Percentiles rank a stretch among this genome's conserved stretches.
phyloP scores from a whole-genome alignment of 805 yeast species.

The Pichia phayaonensis region DNA sequence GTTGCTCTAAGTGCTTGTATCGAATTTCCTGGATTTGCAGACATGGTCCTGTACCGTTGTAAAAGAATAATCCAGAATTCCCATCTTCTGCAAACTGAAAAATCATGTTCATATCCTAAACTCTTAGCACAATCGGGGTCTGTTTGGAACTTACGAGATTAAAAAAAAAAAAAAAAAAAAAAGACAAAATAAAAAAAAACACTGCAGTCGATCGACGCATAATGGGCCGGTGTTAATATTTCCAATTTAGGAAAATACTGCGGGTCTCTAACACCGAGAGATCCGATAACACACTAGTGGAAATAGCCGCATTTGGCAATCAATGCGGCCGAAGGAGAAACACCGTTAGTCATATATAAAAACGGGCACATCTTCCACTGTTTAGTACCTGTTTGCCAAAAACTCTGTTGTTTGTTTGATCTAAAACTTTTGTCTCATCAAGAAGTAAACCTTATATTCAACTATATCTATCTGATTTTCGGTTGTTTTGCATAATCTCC shows the following conservation, averaged over 20 bases:
- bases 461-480: too few species aligned
- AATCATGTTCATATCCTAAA: background rate
- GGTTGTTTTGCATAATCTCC: too few species aligned
- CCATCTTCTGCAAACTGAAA: background rate
- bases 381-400: too few species aligned
- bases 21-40: constrained; percentile 41
- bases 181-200: background rate
- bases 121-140: background rate
- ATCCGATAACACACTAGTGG: too few species aligned
- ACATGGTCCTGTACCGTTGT: constrained; percentile 18
- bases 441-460: too few species aligned
- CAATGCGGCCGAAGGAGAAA: background rate
- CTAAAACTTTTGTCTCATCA: too few species aligned
- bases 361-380: background rate
- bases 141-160: background rate
- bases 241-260: background rate
- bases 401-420: too few species aligned
- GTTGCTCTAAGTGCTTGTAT: constrained; percentile 59
- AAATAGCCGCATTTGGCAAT: background rate
- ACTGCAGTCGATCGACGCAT: background rate
- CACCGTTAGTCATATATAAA: background rate
- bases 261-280: background rate
- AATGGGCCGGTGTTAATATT: background rate
- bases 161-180: background rate
- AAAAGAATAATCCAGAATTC: too few species aligned